Percentiles rank a stretch among this genome's conserved stretches.
These are phyloP conservation scores for Lunularia cruciata DNA, from an alignment of 225 moss, liverwort and hornwort genomes.

Conservation along the genomic window DNA sequence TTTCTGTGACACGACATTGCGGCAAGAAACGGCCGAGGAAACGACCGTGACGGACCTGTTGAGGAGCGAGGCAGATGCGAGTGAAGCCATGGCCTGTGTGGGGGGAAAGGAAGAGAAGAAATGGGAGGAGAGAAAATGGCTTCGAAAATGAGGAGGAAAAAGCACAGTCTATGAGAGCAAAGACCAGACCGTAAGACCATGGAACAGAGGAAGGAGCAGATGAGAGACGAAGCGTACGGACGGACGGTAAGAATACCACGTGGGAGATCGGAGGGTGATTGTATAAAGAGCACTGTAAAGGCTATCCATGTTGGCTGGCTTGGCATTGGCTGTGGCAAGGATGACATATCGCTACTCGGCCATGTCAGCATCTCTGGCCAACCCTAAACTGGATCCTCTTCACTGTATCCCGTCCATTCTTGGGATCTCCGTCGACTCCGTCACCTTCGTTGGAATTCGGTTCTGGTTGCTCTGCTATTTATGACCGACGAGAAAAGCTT, in stretches of 20 bases:
- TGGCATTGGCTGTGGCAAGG: background rate
- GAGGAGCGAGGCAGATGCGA: slow-evolving; percentile 4
- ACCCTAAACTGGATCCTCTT: background rate
- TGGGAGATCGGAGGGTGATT: background rate
- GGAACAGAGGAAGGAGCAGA: background rate
- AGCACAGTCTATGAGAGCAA: background rate
- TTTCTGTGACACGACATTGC: background rate
- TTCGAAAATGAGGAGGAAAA: background rate
- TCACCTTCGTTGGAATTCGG: no score
- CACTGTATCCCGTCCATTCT: no score
- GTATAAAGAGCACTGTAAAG: background rate
- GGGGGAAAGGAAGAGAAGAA: background rate
- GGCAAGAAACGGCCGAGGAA: background rate
- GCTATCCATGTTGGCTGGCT: background rate
- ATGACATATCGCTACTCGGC: background rate
- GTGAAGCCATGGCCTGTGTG: slow-evolving; percentile 21
- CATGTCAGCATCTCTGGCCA: background rate
- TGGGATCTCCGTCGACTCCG: no score
- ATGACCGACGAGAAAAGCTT: no score
- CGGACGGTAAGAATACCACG: background rate
- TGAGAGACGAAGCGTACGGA: background rate
- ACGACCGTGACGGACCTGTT: slow-evolving; percentile 5
- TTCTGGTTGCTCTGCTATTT: no score
- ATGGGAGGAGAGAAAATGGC: background rate
- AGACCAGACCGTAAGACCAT: background rate